Base-by-base conservation (phyloP, 164 flowering plant genomes). In the Umbilicus rupestris region DNA sequence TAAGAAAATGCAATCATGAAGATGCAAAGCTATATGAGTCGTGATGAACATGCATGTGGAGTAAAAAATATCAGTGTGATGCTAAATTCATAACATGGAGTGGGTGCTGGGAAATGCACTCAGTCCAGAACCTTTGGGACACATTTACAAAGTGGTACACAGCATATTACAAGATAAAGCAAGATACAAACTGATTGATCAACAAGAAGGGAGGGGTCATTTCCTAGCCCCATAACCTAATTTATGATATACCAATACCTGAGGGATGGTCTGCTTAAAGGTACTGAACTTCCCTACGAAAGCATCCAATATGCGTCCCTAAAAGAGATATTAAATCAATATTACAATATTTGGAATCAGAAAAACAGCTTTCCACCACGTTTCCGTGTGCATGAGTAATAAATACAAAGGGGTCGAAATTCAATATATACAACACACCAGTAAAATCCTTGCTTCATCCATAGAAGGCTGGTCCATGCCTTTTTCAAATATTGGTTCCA, bases 281-380 rank as follows among this genome's bases (percentile, higher is more conserved):
- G 93, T 94, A 67, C 89, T 83, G 75, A 94, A 94, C 72, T 91
- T 94, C 66, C 99, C 99, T 28, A 94, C 96, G 86, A 94, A 94
- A 68, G 99, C 93, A 88, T 94, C 99, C 83, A 94, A 74, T 71
- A 94, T 91, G 33, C 90, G 85, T 44, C 92, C 96, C 99, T 94
- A 73, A 62, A 15, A 22, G 66, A 75, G 62, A 50, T 20, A 66
- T 12, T 66, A 65, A 15, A 55, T 22, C 16, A 55, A 42, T 69
- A 22, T 55, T 24, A 15, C 60, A 10, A n/a, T 55, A 9, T 55
- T 55, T 10, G 2, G 44, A 6, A 3, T 5, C 44, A 29, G 29
- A 55, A 22, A n/a, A n/a, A n/a, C n/a, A n/a, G n/a, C n/a, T n/a
- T n/a, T n/a, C n/a, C n/a, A n/a, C n/a, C n/a, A n/a, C n/a, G n/a